Evolutionary conservation across 768 basidiomycete genomes (phyloP), one percentile per base, ranked within the genome.

Genomic region (Suillus subaureus): DNA sequence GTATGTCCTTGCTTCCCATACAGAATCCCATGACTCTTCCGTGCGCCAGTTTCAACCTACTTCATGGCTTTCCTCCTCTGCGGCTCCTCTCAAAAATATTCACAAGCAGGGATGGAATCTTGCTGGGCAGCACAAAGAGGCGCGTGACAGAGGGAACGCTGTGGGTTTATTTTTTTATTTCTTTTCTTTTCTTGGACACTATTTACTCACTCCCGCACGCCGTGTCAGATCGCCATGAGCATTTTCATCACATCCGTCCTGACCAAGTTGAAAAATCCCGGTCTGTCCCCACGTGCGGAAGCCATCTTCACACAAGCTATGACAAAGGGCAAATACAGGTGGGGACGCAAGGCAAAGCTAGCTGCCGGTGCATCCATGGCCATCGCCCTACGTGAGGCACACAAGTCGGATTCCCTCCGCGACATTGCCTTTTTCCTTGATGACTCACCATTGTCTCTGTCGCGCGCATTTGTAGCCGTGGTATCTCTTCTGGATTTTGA

Each of bases 301-400:
- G 81, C 81, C 63, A 76, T 94, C 33, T 94, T 94, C 77, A 84
- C 85, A 77, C 87, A 89, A 69, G 85, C 86, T 31, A 91, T 88
- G 85, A 66, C 77, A 28, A 80, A 80, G 39, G 85, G 84, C 16
- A 74, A 79, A 12, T 89, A 86, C 72, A 85, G 85, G 43, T 95
- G 92, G 92, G 93, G 93, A 43, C 82, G 86, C 61, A 88, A 83
- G 68, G 88, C 92, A 26, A 92, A 85, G 74, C 78, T 86, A 52
- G 81, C 86, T 15, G 89, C 90, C 0, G 93, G 87, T 15, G 90
- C 89, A 3, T 85, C 88, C 55, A 79, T 93, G 33, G 83, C 87
- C 31, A 83, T 93, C 63, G 87, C 91, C 6, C 79, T 93, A 51
- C 88, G 92, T 60, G 89, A 93, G 79, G 82, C 84, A 64, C 86